phyloP scores from a whole-genome alignment of 441 rosid species.

The Pelargonium myrrhifolium region DNA sequence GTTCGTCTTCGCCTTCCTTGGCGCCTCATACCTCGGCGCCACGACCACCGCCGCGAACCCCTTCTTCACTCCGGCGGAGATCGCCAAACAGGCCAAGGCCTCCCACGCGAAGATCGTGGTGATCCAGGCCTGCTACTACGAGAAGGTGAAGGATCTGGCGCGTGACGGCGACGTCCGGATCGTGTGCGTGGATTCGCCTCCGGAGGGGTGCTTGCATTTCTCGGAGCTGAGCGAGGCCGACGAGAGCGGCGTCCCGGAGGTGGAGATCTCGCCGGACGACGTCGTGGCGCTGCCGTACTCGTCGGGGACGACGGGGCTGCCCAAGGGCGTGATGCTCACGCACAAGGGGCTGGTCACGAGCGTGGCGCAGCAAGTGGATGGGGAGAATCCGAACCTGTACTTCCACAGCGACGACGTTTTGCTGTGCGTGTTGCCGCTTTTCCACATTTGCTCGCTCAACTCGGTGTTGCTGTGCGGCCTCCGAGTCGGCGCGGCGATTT shows the following conservation, averaged over 20 bases:
- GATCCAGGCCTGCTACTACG: slow-evolving; percentile 11
- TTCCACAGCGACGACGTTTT: slow-evolving; percentile 23
- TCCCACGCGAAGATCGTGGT: slow-evolving; percentile 13
- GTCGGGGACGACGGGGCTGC: slow-evolving; percentile 24
- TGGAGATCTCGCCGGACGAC: slow-evolving; percentile 16
- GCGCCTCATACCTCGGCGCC: slow-evolving; percentile 24
- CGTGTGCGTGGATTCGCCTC: slow-evolving; percentile 15
- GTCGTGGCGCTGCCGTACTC: slow-evolving; percentile 25
- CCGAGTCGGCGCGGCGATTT: slow-evolving; percentile 22
- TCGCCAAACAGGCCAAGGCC: slow-evolving; percentile 20
- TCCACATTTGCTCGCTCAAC: slow-evolving; percentile 24
- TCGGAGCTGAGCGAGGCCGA: slow-evolving; percentile 14
- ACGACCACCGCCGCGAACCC: slow-evolving; percentile 23
- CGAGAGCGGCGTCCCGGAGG: slow-evolving; percentile 8
- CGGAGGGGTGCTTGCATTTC: slow-evolving; percentile 20
- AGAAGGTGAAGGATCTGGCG: slow-evolving; percentile 16
- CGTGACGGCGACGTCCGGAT: slow-evolving; percentile 10
- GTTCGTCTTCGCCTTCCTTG: slow-evolving; percentile 21
- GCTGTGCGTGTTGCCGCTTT: slow-evolving; percentile 19
- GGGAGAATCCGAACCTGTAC: slow-evolving; percentile 24
- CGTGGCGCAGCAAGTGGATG: slow-evolving; percentile 26
- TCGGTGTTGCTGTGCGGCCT: slow-evolving; percentile 23
- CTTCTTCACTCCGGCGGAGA: slow-evolving; percentile 21
- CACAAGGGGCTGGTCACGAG: slow-evolving; percentile 22
- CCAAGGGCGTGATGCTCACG: slow-evolving; percentile 26